Evolutionary conservation across 1,284 basidiomycete genomes (phyloP).

Genomic region (Phellinidium pouzarii): DNA sequence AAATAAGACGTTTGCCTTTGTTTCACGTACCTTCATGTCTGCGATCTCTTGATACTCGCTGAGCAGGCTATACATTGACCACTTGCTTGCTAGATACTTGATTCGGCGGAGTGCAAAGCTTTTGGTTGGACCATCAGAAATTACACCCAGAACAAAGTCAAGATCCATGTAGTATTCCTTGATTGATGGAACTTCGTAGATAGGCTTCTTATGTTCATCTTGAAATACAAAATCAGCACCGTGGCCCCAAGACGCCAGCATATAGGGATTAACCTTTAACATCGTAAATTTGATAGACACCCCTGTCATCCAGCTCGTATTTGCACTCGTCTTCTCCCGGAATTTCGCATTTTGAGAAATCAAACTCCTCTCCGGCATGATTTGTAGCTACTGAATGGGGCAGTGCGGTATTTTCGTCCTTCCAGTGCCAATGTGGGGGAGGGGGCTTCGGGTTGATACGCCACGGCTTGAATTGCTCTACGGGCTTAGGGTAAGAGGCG

Average conservation of each 20-base stretch:
- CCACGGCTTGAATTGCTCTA: slow-evolving; percentile 55
- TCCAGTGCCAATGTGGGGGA: slow-evolving; percentile 91
- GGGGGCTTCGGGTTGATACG: slow-evolving; percentile 86
- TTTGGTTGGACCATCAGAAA: slow-evolving; percentile 92
- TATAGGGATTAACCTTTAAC: slow-evolving; percentile 30
- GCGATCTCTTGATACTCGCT: slow-evolving; percentile 94
- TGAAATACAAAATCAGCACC: slow-evolving; percentile 6
- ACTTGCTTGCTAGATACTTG: slow-evolving; percentile 93
- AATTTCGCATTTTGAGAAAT: slow-evolving; percentile 62
- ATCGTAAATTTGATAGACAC: slow-evolving; percentile 81
- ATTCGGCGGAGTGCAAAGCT: slow-evolving; percentile 91
- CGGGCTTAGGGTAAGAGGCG: slow-evolving; percentile 26
- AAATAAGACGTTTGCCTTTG: slow-evolving; percentile 22
- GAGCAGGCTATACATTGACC: slow-evolving; percentile 87
- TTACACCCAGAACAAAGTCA: slow-evolving; percentile 83
- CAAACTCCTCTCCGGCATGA: slow-evolving; percentile 50
- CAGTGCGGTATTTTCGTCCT: slow-evolving; percentile 44
- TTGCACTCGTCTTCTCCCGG: slow-evolving; percentile 54
- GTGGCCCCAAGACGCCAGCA: not conserved
- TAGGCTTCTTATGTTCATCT: slow-evolving; percentile 42
- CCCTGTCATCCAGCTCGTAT: slow-evolving; percentile 77
- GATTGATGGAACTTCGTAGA: slow-evolving; percentile 80
- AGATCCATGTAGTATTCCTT: slow-evolving; percentile 95
- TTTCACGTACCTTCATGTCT: slow-evolving; percentile 80
- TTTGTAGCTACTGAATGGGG: slow-evolving; percentile 34